Evolutionary conservation across 139 green algal genomes (phyloP), one percentile per base, ranked within the genome.

Genomic region (Mychonastes homosphaera): DNA sequence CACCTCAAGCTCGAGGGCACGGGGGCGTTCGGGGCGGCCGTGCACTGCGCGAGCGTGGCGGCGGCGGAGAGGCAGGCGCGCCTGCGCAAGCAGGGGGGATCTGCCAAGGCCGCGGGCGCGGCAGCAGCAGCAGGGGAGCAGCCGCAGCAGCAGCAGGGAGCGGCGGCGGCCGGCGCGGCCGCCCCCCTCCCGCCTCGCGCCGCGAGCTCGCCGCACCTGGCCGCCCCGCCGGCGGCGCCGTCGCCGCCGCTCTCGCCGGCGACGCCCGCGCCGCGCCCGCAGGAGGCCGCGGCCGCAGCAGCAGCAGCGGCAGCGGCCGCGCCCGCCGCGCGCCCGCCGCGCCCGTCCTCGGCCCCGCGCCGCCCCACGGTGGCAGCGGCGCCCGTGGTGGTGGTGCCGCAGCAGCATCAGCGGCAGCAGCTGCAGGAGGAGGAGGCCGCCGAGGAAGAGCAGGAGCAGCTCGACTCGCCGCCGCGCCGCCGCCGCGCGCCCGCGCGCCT

Each of bases 1-100:
- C 74, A 81, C 72, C 63, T 84, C 23, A 81, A 82, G 52, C 74
- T 84, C 10, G 77, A 84, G 49, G 77, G 77, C 58, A 77, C 79
- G 15, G 77, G 77, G 4, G 77, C 77, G 5, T 84, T 84, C 61
- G 73, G 82, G 47, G 77, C 77, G 0, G 77, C 77, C 27, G 77
- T 84, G 54, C 77, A 84, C 66, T 84, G 77, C 43, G 77, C 77
- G 23, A 74, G 64, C 15, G 73, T 84, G 7, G 74, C 77, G 4
- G 77, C 77, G 2, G 77, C 77, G 0, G 75, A 82, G 33, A 67
- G 75, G 2, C 70, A 78, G 61, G 67, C 75, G 7, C 78, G 76
- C 64, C 43, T 77, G 24, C 71, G 71, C 45, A 50, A 36, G 36
- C 12, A n/a, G 36, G 13, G 12, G 36, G 10, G 12, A 44, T 44